Percentiles rank a stretch among this genome's conserved stretches.
Evolutionary conservation across 768 basidiomycete genomes (phyloP).

Genomic region (Panus rudis): DNA sequence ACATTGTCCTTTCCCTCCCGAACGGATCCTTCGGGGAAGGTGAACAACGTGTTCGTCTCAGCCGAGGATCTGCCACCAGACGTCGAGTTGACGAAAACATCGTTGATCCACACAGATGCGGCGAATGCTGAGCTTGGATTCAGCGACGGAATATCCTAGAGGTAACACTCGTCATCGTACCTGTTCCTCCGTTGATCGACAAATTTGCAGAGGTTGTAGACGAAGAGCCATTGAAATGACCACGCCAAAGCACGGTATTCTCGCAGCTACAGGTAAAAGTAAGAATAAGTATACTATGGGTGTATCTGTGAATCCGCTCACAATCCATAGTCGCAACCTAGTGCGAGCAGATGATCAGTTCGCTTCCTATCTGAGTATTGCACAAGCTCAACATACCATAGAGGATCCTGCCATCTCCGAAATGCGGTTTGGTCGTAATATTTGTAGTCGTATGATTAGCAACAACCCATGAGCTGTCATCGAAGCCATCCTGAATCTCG

Average conservation of each 20-base stretch:
- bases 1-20: slow-evolving; percentile 55
- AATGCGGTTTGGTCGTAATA: slow-evolving; percentile 59
- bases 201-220: slow-evolving; percentile 59
- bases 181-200: slow-evolving; percentile 76
- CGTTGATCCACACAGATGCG: slow-evolving; percentile 76
- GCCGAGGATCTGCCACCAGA: slow-evolving; percentile 51
- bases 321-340: slow-evolving; percentile 79
- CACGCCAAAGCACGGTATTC: slow-evolving; percentile 75
- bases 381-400: slow-evolving; percentile 35
- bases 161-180: slow-evolving; percentile 25
- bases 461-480: slow-evolving; percentile 56
- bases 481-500: slow-evolving; percentile 50
- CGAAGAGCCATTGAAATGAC: slow-evolving; percentile 64
- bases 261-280: slow-evolving; percentile 51
- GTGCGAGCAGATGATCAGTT: background rate
- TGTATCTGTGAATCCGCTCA: slow-evolving; percentile 28
- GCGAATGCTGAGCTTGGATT: slow-evolving; percentile 53
- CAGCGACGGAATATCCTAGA: background rate
- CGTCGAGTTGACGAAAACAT: slow-evolving; percentile 62
- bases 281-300: slow-evolving; percentile 5
- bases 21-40: slow-evolving; percentile 53
- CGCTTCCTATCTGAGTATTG: background rate
- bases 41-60: slow-evolving; percentile 63
- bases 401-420: slow-evolving; percentile 70
- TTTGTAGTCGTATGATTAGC: slow-evolving; percentile 73